A percentile compares a stretch with the other conserved stretches of the same genome.
phyloP scores from a whole-genome alignment of 1,284 basidiomycete genomes.

The Cryptococcus hybrid region DNA sequence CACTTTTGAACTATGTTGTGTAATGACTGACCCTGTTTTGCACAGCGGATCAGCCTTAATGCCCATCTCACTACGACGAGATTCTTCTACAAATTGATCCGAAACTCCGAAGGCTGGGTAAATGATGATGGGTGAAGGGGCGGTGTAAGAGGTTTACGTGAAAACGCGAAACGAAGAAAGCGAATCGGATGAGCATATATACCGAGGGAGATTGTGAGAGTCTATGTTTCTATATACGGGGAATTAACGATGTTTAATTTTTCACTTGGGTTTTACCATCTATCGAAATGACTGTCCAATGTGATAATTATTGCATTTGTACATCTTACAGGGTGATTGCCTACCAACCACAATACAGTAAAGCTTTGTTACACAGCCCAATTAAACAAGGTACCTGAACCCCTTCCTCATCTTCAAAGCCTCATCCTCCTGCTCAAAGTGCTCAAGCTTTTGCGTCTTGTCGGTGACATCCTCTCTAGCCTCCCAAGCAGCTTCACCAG shows the following conservation, averaged over 20 bases:
- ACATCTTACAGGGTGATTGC: neutral
- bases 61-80: slow-evolving; percentile 21
- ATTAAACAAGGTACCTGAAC: slow-evolving; percentile 51
- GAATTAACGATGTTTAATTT: neutral
- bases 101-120: slow-evolving; percentile 16
- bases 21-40: neutral
- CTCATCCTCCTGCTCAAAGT: slow-evolving; percentile 42
- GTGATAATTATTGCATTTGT: neutral
- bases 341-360: neutral
- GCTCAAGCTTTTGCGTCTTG: slow-evolving; percentile 52
- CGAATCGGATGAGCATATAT: neutral
- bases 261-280: neutral
- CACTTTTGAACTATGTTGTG: neutral
- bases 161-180: too few species aligned
- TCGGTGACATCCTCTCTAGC: slow-evolving; percentile 20
- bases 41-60: slow-evolving; percentile 15
- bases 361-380: neutral
- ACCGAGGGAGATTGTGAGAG: neutral
- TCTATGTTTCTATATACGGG: neutral
- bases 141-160: too few species aligned
- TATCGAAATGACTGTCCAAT: neutral
- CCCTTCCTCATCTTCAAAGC: slow-evolving; percentile 49
- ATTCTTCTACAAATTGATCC: slow-evolving; percentile 21
- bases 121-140: too few species aligned
- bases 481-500: slow-evolving; percentile 31